Evolutionary conservation across 2,329 filamentous ascomycete genomes (phyloP), one percentile per base, ranked within the genome.

Genomic region (Phialophora expanda): DNA sequence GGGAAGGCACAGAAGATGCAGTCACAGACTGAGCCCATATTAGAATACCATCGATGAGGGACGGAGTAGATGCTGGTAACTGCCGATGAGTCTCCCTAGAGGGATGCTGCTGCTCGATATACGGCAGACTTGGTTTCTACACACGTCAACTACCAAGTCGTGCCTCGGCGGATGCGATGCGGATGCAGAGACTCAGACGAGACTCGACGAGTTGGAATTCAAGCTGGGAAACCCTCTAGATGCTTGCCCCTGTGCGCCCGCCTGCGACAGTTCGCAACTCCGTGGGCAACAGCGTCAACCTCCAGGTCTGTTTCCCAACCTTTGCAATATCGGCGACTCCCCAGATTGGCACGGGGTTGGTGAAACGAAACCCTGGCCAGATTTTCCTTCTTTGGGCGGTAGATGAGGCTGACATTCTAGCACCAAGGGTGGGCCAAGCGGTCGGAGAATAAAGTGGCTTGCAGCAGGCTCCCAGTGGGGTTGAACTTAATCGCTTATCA

Each of bases 391-490:
- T 17, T 26, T 26, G 34, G 20, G 20, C 56, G 46, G 22, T 34
- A 24, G 22, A 26, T 30, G 57, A 34, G 53, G 24, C 44, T 26
- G 57, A 51, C 46, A 34, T 11, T 22, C n/a, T 51, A 9, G 46
- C 46, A 61, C 17, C 28, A 17, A 55, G 4, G 4, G 53, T 14
- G 57, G 44, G 28, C 48, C 30, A 51, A 28, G 48, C 24, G 7
- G 59, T 62, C 59, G 59, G 59, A 62, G 59, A 62, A 62, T 62
- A 62, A 62, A 62, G 59, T 56, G 50, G 59, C 59, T 62, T 56
- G 59, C 57, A 61, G 44, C 20, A 22, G 46, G 17, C 9, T 22
- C 14, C 17, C 38, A 44, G 38, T n/a, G 55, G 32, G 20, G 55
- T 48, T 28, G 56, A 48, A 41, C 24, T 1, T 59, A 59, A 46